Evolutionary conservation across 345 rosid species (phyloP).

Genomic region (Triadica sebifera): DNA sequence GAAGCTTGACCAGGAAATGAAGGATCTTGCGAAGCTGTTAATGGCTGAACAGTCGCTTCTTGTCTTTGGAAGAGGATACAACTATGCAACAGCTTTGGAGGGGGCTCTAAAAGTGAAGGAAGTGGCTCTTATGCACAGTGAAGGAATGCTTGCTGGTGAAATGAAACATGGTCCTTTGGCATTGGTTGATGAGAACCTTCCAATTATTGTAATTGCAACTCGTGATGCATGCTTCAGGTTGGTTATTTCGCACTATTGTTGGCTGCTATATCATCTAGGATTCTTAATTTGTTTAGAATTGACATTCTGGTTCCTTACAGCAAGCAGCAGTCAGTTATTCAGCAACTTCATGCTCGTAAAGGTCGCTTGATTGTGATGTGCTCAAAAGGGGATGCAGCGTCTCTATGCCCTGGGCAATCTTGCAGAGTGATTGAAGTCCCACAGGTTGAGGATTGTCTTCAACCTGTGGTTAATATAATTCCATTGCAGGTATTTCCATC

Average conservation of each 20-base stretch:
- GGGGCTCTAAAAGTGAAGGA: slow-evolving; percentile 96
- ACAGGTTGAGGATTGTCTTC: slow-evolving; percentile 91
- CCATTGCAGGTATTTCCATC: slow-evolving; percentile 67
- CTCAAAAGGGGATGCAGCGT: slow-evolving; percentile 74
- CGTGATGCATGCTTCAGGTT: slow-evolving; percentile 88
- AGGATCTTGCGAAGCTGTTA: slow-evolving; percentile 69
- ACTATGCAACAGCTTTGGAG: slow-evolving; percentile 86
- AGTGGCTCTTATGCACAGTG: slow-evolving; percentile 96
- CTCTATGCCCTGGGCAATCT: slow-evolving; percentile 67
- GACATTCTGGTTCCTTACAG: slow-evolving; percentile 38
- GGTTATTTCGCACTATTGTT: slow-evolving; percentile 5
- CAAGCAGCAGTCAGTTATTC: slow-evolving; percentile 90
- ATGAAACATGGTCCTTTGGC: slow-evolving; percentile 99
- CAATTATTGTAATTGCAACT: slow-evolving; percentile 82
- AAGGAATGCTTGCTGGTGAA: slow-evolving; percentile 97
- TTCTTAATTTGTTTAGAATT: slow-evolving; percentile 8
- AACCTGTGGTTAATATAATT: slow-evolving; percentile 77
- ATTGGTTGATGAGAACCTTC: slow-evolving; percentile 84
- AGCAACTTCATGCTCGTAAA: slow-evolving; percentile 89
- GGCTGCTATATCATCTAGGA: background rate
- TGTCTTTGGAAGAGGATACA: slow-evolving; percentile 90
- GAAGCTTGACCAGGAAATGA: slow-evolving; percentile 78
- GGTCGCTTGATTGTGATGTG: slow-evolving; percentile 85
- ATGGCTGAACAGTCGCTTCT: slow-evolving; percentile 88
- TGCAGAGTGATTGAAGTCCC: slow-evolving; percentile 84